Evolutionary conservation across 2,329 filamentous ascomycete species (phyloP), one percentile per base, ranked within the genome.

Genomic region (Pseudophaeomoniella oleicola): DNA sequence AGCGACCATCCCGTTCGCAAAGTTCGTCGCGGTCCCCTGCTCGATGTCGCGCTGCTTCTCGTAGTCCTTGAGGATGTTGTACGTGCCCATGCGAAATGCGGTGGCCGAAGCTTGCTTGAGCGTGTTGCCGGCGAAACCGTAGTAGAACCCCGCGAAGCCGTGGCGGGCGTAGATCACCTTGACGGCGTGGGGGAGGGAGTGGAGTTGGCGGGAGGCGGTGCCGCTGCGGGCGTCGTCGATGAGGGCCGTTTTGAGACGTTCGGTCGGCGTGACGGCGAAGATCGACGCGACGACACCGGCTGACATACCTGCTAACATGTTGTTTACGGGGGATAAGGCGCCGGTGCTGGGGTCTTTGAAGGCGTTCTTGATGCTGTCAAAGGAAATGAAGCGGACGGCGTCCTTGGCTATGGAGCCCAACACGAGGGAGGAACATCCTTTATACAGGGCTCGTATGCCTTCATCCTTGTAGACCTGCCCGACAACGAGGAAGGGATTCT

Each of bases 241-340:
- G 46, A 80, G 50, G 0, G 75, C 75, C 1, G 77, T 81, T 51
- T 81, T 81, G 48, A 81, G 71, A 12, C 76, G 63, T 47, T 81
- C 77, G 0, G 73, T 78, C 0, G 77, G 77, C 2, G 76, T 81
- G 1, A 81, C 76, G 2, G 74, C 75, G n/a, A 70, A 64, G 0
- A 76, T 60, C 37, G 67, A 73, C 13, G 76, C 75, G 0, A 76
- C 64, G 0, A 74, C 64, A 0, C 77, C 77, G 0, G 73, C 71
- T 1, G 63, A 57, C 72, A 80, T 78, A 5, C 77, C 77, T 4
- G 75, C 75, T 0, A 72, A 48, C n/a, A 81, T 63, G 29, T 72
- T 76, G 2, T 69, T 57, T 1, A 60, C 47, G 0, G 74, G 66
- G 0, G 71, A 70, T 5, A 80, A 52, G 1, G 62, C 67, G 0